Percentiles rank a stretch among this genome's conserved stretches.
phyloP scores from a whole-genome alignment of 164 flowering plant genomes.

The Houttuynia cordata region DNA sequence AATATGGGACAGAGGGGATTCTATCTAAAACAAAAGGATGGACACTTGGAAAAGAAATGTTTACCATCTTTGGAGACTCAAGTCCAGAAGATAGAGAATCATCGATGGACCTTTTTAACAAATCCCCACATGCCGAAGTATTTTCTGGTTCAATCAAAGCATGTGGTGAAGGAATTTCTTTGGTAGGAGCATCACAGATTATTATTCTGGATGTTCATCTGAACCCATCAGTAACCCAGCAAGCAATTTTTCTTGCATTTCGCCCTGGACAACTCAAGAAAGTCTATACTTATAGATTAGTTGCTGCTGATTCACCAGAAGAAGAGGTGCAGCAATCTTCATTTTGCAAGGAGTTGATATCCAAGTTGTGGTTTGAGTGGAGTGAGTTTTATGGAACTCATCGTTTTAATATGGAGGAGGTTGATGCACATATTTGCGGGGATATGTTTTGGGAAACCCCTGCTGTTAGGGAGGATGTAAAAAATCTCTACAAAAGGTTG shows the following conservation, averaged over 20 bases:
- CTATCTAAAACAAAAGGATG: too few relatives aligned
- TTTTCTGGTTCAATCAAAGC: slow-evolving; percentile 88
- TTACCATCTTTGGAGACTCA: too few relatives aligned
- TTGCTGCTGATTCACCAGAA: too few relatives aligned
- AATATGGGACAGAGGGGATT: too few relatives aligned
- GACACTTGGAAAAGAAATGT: too few relatives aligned
- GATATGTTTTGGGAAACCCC: slow-evolving; percentile 56
- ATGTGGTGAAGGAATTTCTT: slow-evolving; percentile 90
- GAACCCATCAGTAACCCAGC: slow-evolving; percentile 83
- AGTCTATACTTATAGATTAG: too few relatives aligned
- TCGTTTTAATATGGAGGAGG: too few relatives aligned
- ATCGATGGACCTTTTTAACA: slow-evolving; percentile 64
- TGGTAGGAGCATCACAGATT: slow-evolving; percentile 87
- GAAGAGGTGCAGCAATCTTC: slow-evolving; percentile 59
- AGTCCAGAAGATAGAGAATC: too few relatives aligned
- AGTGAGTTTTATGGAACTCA: slow-evolving; percentile 35
- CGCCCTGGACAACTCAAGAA: too few relatives aligned
- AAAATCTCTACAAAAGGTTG: too few relatives aligned
- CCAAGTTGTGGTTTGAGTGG: slow-evolving; percentile 96
- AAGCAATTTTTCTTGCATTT: slow-evolving; percentile 85
- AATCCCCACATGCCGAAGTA: slow-evolving; percentile 59
- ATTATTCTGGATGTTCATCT: slow-evolving; percentile 71
- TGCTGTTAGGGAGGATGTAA: slow-evolving; percentile 38
- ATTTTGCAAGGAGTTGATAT: slow-evolving; percentile 61
- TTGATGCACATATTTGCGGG: slow-evolving; percentile 38